Evolutionary conservation across 768 basidiomycete species (phyloP), one percentile per base, ranked within the genome.

Genomic region (Suillus sp.): DNA sequence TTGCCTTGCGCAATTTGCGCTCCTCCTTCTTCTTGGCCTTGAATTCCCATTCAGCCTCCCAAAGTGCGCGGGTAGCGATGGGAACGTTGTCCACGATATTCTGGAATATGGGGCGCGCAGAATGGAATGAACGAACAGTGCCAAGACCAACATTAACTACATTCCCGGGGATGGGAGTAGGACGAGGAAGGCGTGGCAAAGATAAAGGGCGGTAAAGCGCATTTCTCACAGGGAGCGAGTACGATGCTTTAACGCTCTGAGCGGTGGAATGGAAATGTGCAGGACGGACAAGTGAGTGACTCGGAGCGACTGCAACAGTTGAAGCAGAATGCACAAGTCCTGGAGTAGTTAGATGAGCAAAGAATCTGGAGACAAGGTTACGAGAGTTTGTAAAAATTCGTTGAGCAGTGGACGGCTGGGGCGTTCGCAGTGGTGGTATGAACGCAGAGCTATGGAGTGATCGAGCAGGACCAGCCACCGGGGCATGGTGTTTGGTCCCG

Each of bases 21-120:
- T 67, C 65, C 22, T 68, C 65, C 65, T 84, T 82, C 74, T 86
- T 80, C 65, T 77, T 80, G 67, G 78, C 73, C 65, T 85, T 82
- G 30, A 86, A 37, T 47, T 92, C 86, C 81, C 86, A 84, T 70
- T 93, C 90, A 0, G 84, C 86, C 72, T 93, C 89, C 71, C 86
- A 86, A 48, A 93, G 78, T 3, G 93, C 88, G 32, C 93, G 84
- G 10, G 83, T 84, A 1, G 86, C 82, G n/a, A 95, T 76, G 8
- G 93, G 93, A 0, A 92, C 86, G 69, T 93, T 93, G 71, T 93
- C 84, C 2, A 86, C 86, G 47, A 95, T 74, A 71, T 90, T 87
- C 72, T 92, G 87, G 79, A 94, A 93, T 50, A 93, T 81, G 3
- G 90, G 89, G 2, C 89, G 85, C 13, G 81, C 83, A 3, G 87